These are phyloP conservation scores for Urtica urens DNA, from an alignment of 306 rosid species.

Conservation along the genomic window DNA sequence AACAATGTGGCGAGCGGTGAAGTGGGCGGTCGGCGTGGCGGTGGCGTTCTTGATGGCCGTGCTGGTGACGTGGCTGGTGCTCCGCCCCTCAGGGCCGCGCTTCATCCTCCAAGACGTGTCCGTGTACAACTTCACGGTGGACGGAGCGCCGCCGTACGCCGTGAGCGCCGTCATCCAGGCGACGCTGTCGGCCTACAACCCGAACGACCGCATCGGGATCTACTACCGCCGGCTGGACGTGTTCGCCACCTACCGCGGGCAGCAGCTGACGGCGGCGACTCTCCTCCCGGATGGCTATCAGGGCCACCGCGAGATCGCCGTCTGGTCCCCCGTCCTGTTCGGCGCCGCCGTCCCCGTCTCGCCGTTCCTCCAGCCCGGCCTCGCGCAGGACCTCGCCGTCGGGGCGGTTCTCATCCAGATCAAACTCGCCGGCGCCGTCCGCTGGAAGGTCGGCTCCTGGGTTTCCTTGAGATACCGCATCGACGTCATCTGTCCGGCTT, in stretches of 20 bases:
- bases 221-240: constrained; percentile 33
- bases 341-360: constrained; percentile 41
- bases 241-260: constrained; percentile 45
- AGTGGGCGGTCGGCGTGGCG: not conserved
- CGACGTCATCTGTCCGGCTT: constrained; percentile 61
- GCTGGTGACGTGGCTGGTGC: constrained; percentile 44
- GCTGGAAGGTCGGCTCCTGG: constrained; percentile 79
- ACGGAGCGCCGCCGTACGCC: constrained; percentile 26
- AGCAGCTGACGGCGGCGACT: constrained; percentile 43
- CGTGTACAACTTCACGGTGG: constrained; percentile 41
- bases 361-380: constrained; percentile 22
- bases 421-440: constrained; percentile 44
- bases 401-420: constrained; percentile 36
- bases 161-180: constrained; percentile 37
- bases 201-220: constrained; percentile 46
- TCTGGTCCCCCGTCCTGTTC: constrained; percentile 63
- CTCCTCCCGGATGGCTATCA: constrained; percentile 46
- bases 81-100: constrained; percentile 46
- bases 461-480: constrained; percentile 49
- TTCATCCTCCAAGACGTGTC: constrained; percentile 65
- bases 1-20: constrained; percentile 24
- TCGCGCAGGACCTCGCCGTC: constrained; percentile 36
- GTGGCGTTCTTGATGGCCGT: constrained; percentile 8
- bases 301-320: constrained; percentile 42
- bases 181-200: constrained; percentile 47